Base-by-base conservation (phyloP, 75 land plant genomes). In the Pinus albicaulis region DNA sequence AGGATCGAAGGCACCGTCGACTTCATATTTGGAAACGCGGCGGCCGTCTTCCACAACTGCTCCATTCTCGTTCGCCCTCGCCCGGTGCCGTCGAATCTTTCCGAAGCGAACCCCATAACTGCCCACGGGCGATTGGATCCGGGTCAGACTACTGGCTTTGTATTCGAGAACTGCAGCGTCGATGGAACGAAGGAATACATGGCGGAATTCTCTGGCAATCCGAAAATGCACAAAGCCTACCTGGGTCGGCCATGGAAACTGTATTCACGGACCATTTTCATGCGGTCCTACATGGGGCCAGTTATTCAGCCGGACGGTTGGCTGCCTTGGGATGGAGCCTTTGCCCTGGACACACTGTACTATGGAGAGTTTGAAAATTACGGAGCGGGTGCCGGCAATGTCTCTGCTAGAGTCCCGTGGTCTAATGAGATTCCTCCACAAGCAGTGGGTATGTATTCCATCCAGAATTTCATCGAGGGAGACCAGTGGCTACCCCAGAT, bases 1-100 rank as follows among this genome's bases (percentile, higher is more conserved):
- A 74, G 59, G 58, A 81, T 89, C 68, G 53, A 74, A 63, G 91
- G 88, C 77, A 86, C 88, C 3, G 71, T 89, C 71, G 91, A 89
- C 76, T 89, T 89, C 85, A 81, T 89, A 38, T 89, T 89, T 72
- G 91, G 91, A 52, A 86, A 89, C 73, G 78, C 83, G 20, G 89
- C 81, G 31, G 72, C 83, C 57, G 63, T 85, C 55, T 83, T 89
- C 77, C 83, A 79, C 44, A 57, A 77, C 57, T 83, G 83, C 76
- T 20, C 52, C 22, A n/a, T 82, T 59, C 57, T 82, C 14, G 16
- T 78, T 69, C 73, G 31, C 28, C 84, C 84, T 8, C 84, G 84
- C 16, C 73, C 57, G 53, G 11, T 78, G 34, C 57, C 72, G 0
- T 81, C 82, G 15, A 66, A 69, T 12, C 24, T 44, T 25, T 74